Base-by-base conservation (phyloP, 768 basidiomycete species). In the Lactifluus subvellereus region DNA sequence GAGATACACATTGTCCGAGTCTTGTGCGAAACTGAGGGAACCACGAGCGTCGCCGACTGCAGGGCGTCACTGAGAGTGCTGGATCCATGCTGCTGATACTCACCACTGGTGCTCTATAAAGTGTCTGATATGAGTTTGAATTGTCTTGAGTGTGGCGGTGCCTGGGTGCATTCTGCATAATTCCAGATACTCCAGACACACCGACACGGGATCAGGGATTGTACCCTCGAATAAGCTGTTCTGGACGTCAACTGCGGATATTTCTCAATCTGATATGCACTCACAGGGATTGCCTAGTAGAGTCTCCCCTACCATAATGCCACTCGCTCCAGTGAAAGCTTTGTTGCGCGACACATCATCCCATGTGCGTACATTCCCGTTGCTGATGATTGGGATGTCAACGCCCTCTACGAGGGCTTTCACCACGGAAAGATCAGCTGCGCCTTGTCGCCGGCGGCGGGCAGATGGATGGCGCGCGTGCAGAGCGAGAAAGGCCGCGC, bases 231-330 rank as follows among this genome's bases (percentile, higher is more conserved):
- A 91, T 49, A 89, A 70, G 67, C 88, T 90, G 67, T 27, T 33
- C 18, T 33, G 32, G 11, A 45, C 27, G 32, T 54, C 35, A 64
- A 47, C 33, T 6, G 10, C 11, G 18, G 47, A 35, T 47, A 27
- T 56, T 38, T 16, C 1, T 20, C 13, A 10, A 52, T 33, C 45
- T 4, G 42, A 50, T 20, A 11, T 6, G 16, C 30, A 72, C 79
- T 40, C 64, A 90, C 89, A 85, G 37, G 89, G 88, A 73, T 92
- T 90, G 18, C 81, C 82, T 5, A 90, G 76, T 38, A 91, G 73
- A n/a, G 83, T 81, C 70, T 91, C 89, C 9, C 87, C 90, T 1
- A 91, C 87, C 90, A 92, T 92, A 59, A 87, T 71, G 9, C 90
- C 90, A 67, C 88, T 84, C 49, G 88, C 87, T 16, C 79, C 76